Base-by-base conservation (phyloP, 2,329 filamentous ascomycete genomes). In the Polytolypa hystricis region DNA sequence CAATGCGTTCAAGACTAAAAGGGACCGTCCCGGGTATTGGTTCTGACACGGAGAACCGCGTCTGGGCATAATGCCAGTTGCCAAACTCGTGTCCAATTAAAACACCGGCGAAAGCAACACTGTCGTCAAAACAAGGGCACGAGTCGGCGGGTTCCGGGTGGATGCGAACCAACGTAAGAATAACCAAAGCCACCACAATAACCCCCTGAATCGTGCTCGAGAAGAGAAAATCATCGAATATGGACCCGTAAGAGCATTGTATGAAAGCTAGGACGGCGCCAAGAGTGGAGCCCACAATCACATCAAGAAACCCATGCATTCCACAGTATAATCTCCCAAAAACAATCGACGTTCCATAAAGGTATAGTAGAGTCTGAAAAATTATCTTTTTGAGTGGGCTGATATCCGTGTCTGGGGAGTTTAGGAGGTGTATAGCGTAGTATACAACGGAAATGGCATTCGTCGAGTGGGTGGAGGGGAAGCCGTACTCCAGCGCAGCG, bases 231-330 rank as follows among this genome's bases (percentile, higher is more conserved):
- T 69, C 61, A 46, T 93, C 84, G 40, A 93, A 71, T 2, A 64
- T 56, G 16, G 69, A 58, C 14, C 74, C 74, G 38, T 63, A 74
- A 5, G 61, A 45, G 41, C 72, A 71, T 48, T 79, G 73, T 14
- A 71, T 50, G 14, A 68, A 57, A 2, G 72, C 72, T 23, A 81
- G 69, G 4, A 72, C 60, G 8, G 78, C 80, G 20, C 91, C 91
- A 38, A 95, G 70, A 10, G 77, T 50, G 37, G 81, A 84, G 5
- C 91, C 91, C 39, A 91, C 60, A 10, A 91, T 62, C 16, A 96
- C 86, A 58, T 98, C 91, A 29, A 91, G 69, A 61, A 96, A 94
- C 8, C 91, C 91, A 61, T 98, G 91, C 91, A 98, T 98, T 42
- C 91, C 91, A 55, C 91, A 98, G 65, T 98, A 96, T 23, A 98